phyloP scores from a whole-genome alignment of 73 alveolate species.

The Diophrys sp. region DNA sequence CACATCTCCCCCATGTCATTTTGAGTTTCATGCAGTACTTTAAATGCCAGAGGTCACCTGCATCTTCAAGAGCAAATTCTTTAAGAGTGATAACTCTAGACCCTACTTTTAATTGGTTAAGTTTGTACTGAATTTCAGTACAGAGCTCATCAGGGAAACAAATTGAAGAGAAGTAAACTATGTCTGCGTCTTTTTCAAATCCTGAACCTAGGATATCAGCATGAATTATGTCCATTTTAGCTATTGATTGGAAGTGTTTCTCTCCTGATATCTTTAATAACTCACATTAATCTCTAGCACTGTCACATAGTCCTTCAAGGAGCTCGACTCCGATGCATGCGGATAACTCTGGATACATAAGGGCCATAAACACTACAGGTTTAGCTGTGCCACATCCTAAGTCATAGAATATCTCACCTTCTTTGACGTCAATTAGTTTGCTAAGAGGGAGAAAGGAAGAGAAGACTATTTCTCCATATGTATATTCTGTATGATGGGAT shows the following conservation, averaged over 20 bases:
- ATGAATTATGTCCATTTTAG: conserved; percentile 21
- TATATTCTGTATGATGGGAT: conserved; percentile 40
- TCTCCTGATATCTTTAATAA: background rate
- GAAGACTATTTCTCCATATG: conserved; percentile 58
- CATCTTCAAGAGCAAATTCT: conserved; percentile 13
- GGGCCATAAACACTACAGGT: conserved; percentile 25
- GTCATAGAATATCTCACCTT: conserved; percentile 47
- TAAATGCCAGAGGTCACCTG: conserved; percentile 4
- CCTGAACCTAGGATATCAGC: conserved; percentile 36
- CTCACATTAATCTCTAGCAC: conserved; percentile 6
- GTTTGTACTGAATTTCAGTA: background rate
- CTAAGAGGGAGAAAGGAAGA: conserved; percentile 18
- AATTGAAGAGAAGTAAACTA: conserved; percentile 36
- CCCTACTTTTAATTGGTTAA: conserved; percentile 36
- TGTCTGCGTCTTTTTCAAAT: conserved; percentile 54
- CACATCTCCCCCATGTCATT: conserved; percentile 62
- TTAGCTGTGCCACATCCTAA: conserved; percentile 64
- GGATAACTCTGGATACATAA: conserved; percentile 24
- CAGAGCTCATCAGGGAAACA: conserved; percentile 53
- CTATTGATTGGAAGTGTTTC: background rate
- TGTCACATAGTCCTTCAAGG: conserved; percentile 27
- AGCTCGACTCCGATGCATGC: conserved; percentile 41
- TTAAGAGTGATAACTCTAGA: conserved; percentile 38
- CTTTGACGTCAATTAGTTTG: conserved; percentile 17
- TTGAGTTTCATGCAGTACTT: conserved; percentile 26